phyloP scores from a whole-genome alignment of 2,329 filamentous ascomycete species.

The Sporothrix globosa region DNA sequence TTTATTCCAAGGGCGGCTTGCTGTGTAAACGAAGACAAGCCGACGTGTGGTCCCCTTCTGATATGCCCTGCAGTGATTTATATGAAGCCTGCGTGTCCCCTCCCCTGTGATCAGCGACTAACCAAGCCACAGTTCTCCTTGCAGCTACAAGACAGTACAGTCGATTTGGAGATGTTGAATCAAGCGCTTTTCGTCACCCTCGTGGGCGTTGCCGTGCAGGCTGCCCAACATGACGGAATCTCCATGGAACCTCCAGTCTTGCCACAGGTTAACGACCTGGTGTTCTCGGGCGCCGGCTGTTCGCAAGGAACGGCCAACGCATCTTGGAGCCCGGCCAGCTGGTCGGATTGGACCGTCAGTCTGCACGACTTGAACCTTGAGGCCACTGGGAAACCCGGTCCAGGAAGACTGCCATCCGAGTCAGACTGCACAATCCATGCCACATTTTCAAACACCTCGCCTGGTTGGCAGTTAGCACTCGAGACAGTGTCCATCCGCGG shows the following conservation, averaged over 20 bases:
- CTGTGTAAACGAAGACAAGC: background rate
- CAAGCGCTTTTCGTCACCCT: background rate
- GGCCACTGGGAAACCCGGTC: background rate
- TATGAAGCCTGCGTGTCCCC: background rate
- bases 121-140: background rate
- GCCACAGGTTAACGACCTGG: background rate
- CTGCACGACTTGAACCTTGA: constrained; percentile 15
- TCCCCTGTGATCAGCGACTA: background rate
- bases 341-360: constrained; percentile 24
- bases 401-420: background rate
- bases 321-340: constrained; percentile 14
- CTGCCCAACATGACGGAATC: background rate
- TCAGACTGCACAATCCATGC: constrained; percentile 6
- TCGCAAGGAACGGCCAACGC: constrained; percentile 7
- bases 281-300: constrained; percentile 8
- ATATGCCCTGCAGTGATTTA: background rate
- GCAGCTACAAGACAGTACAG: background rate
- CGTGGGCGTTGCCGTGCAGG: background rate
- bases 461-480: constrained; percentile 22
- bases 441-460: constrained; percentile 4
- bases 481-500: constrained; percentile 9
- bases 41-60: background rate
- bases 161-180: background rate
- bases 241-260: constrained; percentile 17
- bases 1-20: background rate